Evolutionary conservation across 371 early-diverging fungal genomes (phyloP).

Genomic region (Circinella minor): DNA sequence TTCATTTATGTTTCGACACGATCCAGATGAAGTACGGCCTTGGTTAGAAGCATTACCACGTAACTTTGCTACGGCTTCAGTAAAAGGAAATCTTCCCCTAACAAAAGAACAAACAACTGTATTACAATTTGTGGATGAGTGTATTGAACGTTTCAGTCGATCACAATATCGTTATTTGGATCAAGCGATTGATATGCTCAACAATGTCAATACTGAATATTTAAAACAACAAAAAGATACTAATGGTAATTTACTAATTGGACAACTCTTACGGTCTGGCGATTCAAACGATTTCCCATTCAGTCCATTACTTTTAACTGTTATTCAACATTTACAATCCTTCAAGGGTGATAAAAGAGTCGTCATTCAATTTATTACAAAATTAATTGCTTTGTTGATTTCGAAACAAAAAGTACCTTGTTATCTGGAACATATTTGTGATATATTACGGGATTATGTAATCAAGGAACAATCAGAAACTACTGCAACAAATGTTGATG

Average conservation of each 20-base stretch:
- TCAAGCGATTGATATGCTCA: constrained; percentile 33
- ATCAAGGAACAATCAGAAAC: not conserved
- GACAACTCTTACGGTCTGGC: not conserved
- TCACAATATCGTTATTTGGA: constrained; percentile 72
- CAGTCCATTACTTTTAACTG: constrained; percentile 60
- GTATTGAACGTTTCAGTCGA: constrained; percentile 58
- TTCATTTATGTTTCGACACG: constrained; percentile 69
- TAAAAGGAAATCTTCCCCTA: constrained; percentile 5
- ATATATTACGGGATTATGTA: constrained; percentile 16
- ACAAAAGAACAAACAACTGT: constrained; percentile 45
- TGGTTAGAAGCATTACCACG: constrained; percentile 68
- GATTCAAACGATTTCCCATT: constrained; percentile 41
- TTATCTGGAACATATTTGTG: constrained; percentile 30
- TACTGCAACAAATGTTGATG: not conserved
- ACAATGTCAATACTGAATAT: constrained; percentile 3
- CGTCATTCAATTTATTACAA: constrained; percentile 41
- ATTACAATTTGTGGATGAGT: constrained; percentile 71
- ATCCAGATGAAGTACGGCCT: constrained; percentile 60
- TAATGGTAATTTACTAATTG: not conserved
- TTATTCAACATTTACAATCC: constrained; percentile 56
- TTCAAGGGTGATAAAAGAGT: constrained; percentile 47
- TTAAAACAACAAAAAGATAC: not conserved
- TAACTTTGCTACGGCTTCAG: constrained; percentile 14
- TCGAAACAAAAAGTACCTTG: constrained; percentile 42
- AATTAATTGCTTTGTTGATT: constrained; percentile 32